Conservation (phyloP, 345 rosid genomes). For the Lenwebbia sp. region DNA sequence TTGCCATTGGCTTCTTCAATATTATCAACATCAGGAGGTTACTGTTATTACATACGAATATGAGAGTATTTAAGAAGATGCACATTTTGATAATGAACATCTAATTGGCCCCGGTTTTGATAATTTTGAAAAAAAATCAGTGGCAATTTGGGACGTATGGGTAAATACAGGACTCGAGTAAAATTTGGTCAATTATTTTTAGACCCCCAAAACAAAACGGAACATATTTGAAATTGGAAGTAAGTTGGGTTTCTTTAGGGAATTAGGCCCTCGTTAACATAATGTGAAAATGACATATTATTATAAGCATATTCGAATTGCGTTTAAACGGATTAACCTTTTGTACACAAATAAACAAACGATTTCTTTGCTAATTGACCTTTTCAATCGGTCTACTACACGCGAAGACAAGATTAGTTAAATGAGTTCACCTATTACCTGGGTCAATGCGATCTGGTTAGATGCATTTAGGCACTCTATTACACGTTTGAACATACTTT, state of each 20-base stretch:
- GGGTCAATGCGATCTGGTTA: not conserved
- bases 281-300: not conserved
- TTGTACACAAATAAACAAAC: not conserved
- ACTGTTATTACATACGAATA: rapidly evolving
- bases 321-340: not conserved
- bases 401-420: rapidly evolving
- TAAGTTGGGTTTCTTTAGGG: not conserved
- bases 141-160: not conserved
- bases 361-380: not conserved
- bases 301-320: not conserved
- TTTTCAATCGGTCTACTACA: rapidly evolving
- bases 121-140: not conserved
- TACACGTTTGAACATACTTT: not conserved
- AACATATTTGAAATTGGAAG: rapidly evolving
- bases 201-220: not conserved
- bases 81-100: rapidly evolving
- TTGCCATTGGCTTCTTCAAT: rapidly evolving
- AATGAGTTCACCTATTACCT: not conserved
- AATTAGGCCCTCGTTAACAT: not conserved
- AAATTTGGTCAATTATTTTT: not conserved
- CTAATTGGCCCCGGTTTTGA: rapidly evolving
- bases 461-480: not conserved
- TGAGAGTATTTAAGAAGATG: not conserved
- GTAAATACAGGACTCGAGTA: not conserved
- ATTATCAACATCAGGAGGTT: rapidly evolving